Evolutionary conservation across 2,329 filamentous ascomycete species (phyloP).

Genomic region (Xylaria multiplex): DNA sequence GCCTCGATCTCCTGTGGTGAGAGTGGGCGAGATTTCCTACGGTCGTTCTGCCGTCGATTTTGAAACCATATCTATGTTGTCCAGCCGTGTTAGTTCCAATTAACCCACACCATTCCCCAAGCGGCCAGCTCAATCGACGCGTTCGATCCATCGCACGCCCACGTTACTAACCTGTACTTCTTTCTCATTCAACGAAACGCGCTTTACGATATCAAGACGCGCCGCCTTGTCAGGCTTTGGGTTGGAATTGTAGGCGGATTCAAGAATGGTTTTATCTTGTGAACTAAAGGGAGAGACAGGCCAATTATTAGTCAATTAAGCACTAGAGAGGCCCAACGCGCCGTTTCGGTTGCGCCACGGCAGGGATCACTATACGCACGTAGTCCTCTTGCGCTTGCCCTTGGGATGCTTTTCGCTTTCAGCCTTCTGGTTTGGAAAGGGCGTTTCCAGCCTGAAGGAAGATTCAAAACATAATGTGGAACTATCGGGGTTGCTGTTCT

Average conservation of each 20-base stretch:
- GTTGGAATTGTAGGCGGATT: conserved; percentile 84
- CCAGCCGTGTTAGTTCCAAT: conserved; percentile 39
- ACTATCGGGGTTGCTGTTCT: conserved; percentile 46
- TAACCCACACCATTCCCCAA: conserved; percentile 14
- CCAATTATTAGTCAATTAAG: conserved; percentile 30
- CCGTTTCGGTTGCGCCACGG: conserved; percentile 4
- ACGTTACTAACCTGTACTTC: conserved; percentile 83
- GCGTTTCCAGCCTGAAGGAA: conserved; percentile 48
- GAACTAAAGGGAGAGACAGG: conserved; percentile 62
- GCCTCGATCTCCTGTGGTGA: conserved; percentile 79
- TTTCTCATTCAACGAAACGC: conserved; percentile 90
- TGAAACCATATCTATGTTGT: conserved; percentile 92
- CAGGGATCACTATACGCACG: conserved; percentile 57
- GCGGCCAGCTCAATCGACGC: conserved; percentile 14
- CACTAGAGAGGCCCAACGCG: conserved; percentile 9
- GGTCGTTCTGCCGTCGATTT: conserved; percentile 91
- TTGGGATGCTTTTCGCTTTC: conserved; percentile 61
- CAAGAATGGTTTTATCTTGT: conserved; percentile 88
- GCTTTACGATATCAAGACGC: conserved; percentile 83
- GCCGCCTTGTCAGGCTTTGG: conserved; percentile 91
- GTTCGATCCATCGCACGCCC: background rate
- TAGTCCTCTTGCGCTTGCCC: conserved; percentile 71
- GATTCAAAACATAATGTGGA: conserved; percentile 50
- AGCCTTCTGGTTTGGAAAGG: conserved; percentile 44
- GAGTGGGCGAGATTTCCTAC: conserved; percentile 86